Evolutionary conservation across 2,329 filamentous ascomycete genomes (phyloP), one percentile per base, ranked within the genome.

Genomic region (Zymoseptoria brevis): DNA sequence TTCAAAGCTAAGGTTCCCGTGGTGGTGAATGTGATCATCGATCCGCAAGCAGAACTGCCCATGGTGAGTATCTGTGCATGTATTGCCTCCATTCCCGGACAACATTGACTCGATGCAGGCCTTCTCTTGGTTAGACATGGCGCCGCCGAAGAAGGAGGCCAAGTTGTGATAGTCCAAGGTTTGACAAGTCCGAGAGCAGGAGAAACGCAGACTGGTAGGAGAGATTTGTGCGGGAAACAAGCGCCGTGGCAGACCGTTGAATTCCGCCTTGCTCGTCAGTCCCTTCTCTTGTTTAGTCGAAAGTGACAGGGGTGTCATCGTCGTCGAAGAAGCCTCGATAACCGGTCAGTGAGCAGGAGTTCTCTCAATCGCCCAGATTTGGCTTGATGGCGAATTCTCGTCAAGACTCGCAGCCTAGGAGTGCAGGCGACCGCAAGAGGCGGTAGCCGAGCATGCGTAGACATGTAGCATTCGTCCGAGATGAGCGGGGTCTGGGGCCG

Each of bases 11-110:
- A 70, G 30, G 76, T 75, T 11, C 79, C 80, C 0, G 79, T 78
- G 1, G 73, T 84, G 8, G 75, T 84, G 1, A 84, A 84, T 73
- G 75, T 84, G 2, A 75, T 83, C 50, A 79, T 84, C 60, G 80
- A 83, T 50, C 65, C 66, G n/a, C 61, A 67, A 45, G 59, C 66
- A 29, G 67, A 69, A 57, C 56, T 68, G 48, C 58, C 59, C 2
- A 68, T 69, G 67, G 67, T 69, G 54, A 63, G 66, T 61, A 41
- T 48, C 11, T 52, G 24, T 53, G 19, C 9, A 22, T 50, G 19
- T 16, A 19, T n/a, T 41, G 19, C 19, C 19, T 22, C n/a, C 9
- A 4, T 26, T 22, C 11, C 7, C n/a, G n/a, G 3, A 19, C 11
- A 21, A 49, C 24, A 52, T 66, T 67, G 41, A 69, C 58, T 26